These are phyloP conservation scores for Phaeoacremonium minimum DNA, from an alignment of 2,329 filamentous ascomycete species.

Conservation along the genomic window DNA sequence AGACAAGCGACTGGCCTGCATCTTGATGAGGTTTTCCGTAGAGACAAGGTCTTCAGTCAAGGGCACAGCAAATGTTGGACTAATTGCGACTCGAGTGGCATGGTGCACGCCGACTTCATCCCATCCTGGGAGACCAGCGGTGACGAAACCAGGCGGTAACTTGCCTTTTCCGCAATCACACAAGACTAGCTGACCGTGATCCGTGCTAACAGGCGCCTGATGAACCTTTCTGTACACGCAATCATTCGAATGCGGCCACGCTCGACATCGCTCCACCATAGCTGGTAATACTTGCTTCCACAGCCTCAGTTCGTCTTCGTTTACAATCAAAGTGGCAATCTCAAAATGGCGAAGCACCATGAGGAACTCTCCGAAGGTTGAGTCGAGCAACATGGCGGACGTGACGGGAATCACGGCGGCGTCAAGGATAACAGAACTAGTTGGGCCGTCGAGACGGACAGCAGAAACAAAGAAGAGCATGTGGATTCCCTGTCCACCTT, in stretches of 20 bases:
- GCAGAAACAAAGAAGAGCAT: conserved; percentile 35
- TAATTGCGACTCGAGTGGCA: conserved; percentile 54
- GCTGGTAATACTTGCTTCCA: conserved; percentile 42
- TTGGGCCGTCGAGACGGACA: conserved; percentile 36
- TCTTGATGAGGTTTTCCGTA: too few species aligned
- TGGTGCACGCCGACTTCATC: conserved; percentile 30
- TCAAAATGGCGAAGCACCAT: conserved; percentile 28
- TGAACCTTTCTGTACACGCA: conserved; percentile 38
- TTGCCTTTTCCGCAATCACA: conserved; percentile 41
- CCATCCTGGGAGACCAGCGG: conserved; percentile 39
- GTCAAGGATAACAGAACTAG: conserved; percentile 37
- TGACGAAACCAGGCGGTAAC: conserved; percentile 32
- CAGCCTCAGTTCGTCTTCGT: conserved; percentile 53
- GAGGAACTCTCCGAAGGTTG: conserved; percentile 31
- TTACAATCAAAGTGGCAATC: conserved; percentile 29
- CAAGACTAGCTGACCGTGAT: conserved; percentile 28
- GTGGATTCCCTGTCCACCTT: conserved; percentile 30
- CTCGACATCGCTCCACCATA: conserved; percentile 43
- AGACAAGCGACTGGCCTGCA: too few species aligned
- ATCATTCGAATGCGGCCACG: conserved; percentile 32
- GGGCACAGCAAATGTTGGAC: conserved; percentile 43
- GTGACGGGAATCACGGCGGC: conserved; percentile 42
- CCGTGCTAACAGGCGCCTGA: conserved; percentile 32
- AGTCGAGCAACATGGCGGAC: conserved; percentile 20
- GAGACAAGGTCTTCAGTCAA: conserved; percentile 34